Evolutionary conservation across 352 stramenopile species (phyloP).

Genomic region (Saprolegnia parasitica): DNA sequence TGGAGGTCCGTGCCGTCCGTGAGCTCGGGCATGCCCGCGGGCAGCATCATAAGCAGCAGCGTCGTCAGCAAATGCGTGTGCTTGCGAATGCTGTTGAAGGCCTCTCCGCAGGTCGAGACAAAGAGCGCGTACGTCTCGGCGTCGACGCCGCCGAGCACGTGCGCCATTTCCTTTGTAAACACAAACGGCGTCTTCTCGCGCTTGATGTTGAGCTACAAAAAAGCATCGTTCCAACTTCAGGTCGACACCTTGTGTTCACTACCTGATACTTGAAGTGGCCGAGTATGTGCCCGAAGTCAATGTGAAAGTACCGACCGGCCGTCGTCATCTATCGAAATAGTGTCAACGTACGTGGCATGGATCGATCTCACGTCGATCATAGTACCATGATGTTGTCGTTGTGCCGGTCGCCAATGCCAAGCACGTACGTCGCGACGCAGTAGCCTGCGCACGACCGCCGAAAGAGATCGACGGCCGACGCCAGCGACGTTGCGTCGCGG

Average conservation of each 20-base stretch:
- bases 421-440: conserved; percentile 91
- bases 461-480: conserved; percentile 80
- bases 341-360: not conserved
- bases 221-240: not conserved
- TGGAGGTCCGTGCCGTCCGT: conserved; percentile 80
- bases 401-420: conserved; percentile 93
- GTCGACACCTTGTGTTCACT: not conserved
- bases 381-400: conserved; percentile 96
- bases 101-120: conserved; percentile 58
- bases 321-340: conserved; percentile 56
- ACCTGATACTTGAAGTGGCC: conserved; percentile 86
- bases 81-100: conserved; percentile 75
- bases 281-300: conserved; percentile 85
- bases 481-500: conserved; percentile 52
- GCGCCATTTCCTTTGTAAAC: conserved; percentile 85
- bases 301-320: conserved; percentile 83
- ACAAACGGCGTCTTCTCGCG: conserved; percentile 84
- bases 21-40: conserved; percentile 82
- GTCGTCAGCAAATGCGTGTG: conserved; percentile 84
- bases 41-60: conserved; percentile 79
- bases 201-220: conserved; percentile 67
- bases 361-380: too few species aligned
- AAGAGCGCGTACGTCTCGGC: conserved; percentile 71
- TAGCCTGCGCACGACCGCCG: conserved; percentile 86
- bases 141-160: conserved; percentile 74